Conservation (phyloP, 192 early-diverging fungal genomes). For the Cetraspora pellucida region DNA sequence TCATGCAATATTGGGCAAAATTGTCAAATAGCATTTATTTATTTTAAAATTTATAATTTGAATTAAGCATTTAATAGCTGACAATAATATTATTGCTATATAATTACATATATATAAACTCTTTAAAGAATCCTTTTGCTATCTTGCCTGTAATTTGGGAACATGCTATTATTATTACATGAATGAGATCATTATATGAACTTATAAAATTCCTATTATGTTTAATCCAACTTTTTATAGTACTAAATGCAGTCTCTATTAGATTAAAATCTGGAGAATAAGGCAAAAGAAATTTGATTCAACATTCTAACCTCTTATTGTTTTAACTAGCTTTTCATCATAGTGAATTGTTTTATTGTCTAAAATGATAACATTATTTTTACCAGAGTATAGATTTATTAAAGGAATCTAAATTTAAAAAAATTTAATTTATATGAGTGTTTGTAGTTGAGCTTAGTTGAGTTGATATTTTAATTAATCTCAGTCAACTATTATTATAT, state of each 20-base stretch:
- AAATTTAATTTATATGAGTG: too few species aligned
- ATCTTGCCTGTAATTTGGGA: not conserved
- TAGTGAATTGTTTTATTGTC: constrained; percentile 11
- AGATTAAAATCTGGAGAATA: constrained; percentile 16
- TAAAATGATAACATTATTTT: not conserved
- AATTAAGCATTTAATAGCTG: too few species aligned
- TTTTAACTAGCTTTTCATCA: not conserved
- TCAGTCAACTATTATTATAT: too few species aligned
- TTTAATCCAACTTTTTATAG: constrained; percentile 14
- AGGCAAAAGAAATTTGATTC: not conserved
- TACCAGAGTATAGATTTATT: not conserved
- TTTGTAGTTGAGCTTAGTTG: too few species aligned
- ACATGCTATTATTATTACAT: not conserved
- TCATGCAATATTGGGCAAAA: too few species aligned
- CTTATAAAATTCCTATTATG: constrained; percentile 9
- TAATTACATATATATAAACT: not conserved
- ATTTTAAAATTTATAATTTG: too few species aligned
- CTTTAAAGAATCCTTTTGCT: constrained; percentile 11
- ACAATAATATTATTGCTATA: too few species aligned
- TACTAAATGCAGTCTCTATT: constrained; percentile 6
- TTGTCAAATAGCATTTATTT: too few species aligned
- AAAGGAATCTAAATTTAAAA: not conserved
- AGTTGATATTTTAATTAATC: too few species aligned
- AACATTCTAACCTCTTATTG: not conserved
- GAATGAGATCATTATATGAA: not conserved